Evolutionary conservation across 306 rosid genomes (phyloP).

Genomic region (Lagenaria siceraria): DNA sequence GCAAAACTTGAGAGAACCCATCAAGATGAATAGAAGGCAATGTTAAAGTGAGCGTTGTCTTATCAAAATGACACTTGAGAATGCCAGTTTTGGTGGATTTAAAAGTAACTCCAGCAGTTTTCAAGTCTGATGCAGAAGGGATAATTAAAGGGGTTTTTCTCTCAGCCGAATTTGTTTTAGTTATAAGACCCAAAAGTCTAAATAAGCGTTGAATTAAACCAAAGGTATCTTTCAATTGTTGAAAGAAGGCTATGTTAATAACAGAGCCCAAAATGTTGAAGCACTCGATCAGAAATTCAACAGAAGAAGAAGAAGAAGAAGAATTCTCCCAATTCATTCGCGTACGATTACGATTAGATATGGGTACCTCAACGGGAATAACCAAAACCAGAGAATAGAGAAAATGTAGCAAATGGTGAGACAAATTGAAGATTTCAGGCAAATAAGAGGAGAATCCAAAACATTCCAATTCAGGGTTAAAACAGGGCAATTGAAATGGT

Average conservation of each 20-base stretch:
- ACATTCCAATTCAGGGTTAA: not conserved
- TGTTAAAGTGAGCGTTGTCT: not conserved
- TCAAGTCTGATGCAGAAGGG: slow-evolving; percentile 6
- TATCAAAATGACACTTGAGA: not conserved
- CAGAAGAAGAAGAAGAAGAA: not conserved
- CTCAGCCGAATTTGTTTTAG: not conserved
- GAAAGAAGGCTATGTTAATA: not conserved
- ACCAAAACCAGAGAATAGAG: not conserved
- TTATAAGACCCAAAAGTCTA: not conserved
- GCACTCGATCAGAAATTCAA: not conserved
- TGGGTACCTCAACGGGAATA: not conserved
- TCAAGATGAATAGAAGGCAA: slow-evolving; percentile 1
- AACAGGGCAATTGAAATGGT: not conserved
- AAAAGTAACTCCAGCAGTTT: not conserved
- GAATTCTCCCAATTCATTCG: not conserved
- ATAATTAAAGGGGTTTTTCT: not conserved
- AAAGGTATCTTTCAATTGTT: not conserved
- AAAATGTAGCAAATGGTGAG: slow-evolving; percentile 11
- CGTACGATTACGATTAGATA: not conserved
- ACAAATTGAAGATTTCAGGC: not conserved
- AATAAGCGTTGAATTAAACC: not conserved
- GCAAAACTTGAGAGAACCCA: not conserved
- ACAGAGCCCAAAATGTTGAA: not conserved
- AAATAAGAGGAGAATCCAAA: not conserved
- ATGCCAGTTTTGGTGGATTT: not conserved